Evolutionary conservation across 495 filamentous ascomycete species (phyloP).

Genomic region (Xylaria flabelliformis): DNA sequence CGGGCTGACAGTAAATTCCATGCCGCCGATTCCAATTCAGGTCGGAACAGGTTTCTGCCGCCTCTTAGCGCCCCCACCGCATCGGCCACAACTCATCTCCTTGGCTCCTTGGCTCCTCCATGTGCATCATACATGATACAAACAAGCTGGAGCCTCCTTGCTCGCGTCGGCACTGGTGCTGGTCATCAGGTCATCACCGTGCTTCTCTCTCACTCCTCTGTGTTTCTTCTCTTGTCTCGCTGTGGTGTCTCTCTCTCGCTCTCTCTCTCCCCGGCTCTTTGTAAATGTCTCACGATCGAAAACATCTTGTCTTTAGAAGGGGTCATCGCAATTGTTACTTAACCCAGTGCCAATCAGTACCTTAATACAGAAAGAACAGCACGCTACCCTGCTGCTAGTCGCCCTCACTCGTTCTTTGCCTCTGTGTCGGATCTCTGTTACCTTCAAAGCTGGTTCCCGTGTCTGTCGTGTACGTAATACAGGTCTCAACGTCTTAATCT

Average conservation of each 20-base stretch:
- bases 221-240: background rate
- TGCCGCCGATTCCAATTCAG: constrained; percentile 15
- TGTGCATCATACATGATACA: constrained; percentile 27
- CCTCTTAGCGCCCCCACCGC: constrained; percentile 4
- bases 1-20: background rate
- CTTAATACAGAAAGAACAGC: constrained; percentile 1
- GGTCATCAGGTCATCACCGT: constrained; percentile 7
- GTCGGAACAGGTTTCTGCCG: constrained; percentile 23
- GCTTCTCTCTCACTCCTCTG: background rate
- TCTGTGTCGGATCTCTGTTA: background rate
- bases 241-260: background rate
- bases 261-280: background rate
- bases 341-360: background rate
- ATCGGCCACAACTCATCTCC: background rate
- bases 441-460: background rate
- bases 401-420: constrained; percentile 4
- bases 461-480: background rate
- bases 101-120: constrained; percentile 7
- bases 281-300: constrained; percentile 12
- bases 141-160: constrained; percentile 23
- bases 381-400: background rate
- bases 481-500: constrained; percentile 7
- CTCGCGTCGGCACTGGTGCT: constrained; percentile 19
- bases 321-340: background rate
- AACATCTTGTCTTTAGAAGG: constrained; percentile 4